Base-by-base conservation (phyloP, 305 asterid species). In the Fraxinus platypoda region DNA sequence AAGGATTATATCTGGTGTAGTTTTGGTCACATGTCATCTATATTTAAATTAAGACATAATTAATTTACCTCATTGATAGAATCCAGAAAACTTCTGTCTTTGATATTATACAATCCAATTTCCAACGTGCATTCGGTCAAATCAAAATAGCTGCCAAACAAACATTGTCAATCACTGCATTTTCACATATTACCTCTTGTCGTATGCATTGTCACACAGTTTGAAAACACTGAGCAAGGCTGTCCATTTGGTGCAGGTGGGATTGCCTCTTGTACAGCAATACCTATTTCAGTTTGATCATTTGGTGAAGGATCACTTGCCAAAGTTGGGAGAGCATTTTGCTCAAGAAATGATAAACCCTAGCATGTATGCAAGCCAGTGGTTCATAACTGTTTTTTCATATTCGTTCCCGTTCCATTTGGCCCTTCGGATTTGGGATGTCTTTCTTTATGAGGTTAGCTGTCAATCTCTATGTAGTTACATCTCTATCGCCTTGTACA, bases 351-450 rank as follows among this genome's bases (percentile, higher is more conserved):
- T 91, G 98, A 96, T 96, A 86, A 93, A 93, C 85, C 99, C 99
- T 28, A 94, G 99, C 93, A 96, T 96, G 99, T 96, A 94, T 54
- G 98, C 97, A 75, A 96, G 99, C 92, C 99, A 96, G 88, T 96
- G 99, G 99, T 96, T 96, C 92, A 96, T 96, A 57, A 96, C 98
- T 3, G 98, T 96, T 74, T 96, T 94, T 87, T 91, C 99, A 9
- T 96, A 92, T 87, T 92, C 99, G 7, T 96, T 96, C 83, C 99
- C 99, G 11, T 96, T 96, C 89, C 98, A 92, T 88, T 86, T 96
- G 92, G 93, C 99, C 81, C 94, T 96, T 86, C 93, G 99, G 83
- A 91, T 96, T 76, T 94, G 99, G 99, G 99, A 96, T 83, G 99
- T 96, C 80, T 96, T 96, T 84, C 97, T 96, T 82, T 88, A 75